A percentile compares a stretch with the other conserved stretches of the same genome.
These are phyloP conservation scores for Capsicum chinense DNA, from an alignment of 257 asterid genomes.

Conservation along the genomic window DNA sequence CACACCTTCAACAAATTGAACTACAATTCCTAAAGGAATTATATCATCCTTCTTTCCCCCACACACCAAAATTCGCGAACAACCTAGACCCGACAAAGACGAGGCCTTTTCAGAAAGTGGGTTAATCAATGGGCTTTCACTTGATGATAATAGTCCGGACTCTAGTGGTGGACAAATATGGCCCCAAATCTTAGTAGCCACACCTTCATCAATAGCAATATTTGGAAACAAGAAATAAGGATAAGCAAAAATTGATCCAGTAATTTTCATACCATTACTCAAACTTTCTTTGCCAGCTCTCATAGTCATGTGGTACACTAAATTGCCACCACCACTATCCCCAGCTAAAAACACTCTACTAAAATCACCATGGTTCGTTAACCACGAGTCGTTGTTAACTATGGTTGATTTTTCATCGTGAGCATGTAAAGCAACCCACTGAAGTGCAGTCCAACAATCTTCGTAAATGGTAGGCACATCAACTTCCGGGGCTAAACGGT, in stretches of 20 bases:
- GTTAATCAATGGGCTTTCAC: constrained; percentile 17
- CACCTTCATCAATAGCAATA: neutral
- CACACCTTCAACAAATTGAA: constrained; percentile 44
- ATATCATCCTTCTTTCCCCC: constrained; percentile 39
- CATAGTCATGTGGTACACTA: constrained; percentile 39
- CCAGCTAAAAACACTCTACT: constrained; percentile 36
- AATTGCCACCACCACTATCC: constrained; percentile 40
- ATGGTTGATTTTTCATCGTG: neutral
- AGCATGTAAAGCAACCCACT: constrained; percentile 37
- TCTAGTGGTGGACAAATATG: neutral
- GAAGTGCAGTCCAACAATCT: constrained; percentile 42
- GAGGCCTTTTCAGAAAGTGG: constrained; percentile 11
- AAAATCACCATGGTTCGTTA: constrained; percentile 32
- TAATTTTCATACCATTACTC: constrained; percentile 23
- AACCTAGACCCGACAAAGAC: neutral
- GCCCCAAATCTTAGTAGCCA: neutral
- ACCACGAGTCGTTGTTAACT: constrained; percentile 34
- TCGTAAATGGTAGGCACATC: constrained; percentile 37
- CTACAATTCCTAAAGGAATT: constrained; percentile 14
- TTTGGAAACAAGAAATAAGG: constrained; percentile 30
- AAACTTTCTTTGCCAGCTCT: constrained; percentile 28
- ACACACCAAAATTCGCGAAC: constrained; percentile 30
- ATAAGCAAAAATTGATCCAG: constrained; percentile 32
- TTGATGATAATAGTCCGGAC: neutral
- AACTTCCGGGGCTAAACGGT: constrained; percentile 42